Conservation (phyloP, 2,329 filamentous ascomycete species). For the Neocatenulostroma microsporum region DNA sequence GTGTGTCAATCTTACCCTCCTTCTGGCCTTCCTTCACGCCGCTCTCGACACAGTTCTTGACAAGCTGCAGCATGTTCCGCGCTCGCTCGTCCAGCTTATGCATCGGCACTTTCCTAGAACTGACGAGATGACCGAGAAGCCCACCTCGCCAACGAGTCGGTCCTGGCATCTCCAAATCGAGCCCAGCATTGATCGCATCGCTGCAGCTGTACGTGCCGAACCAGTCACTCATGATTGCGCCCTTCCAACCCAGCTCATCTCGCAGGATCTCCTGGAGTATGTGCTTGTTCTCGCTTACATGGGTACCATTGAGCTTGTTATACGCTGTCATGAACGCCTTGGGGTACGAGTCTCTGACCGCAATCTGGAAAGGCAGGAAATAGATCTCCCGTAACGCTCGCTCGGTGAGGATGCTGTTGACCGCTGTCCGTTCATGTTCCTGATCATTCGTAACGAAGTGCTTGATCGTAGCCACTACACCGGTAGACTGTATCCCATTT, state of each 20-base stretch:
- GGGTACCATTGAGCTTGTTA: conserved; percentile 65
- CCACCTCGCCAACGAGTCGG: conserved; percentile 49
- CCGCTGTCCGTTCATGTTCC: conserved; percentile 58
- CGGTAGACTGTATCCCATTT: conserved; percentile 60
- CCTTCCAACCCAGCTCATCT: conserved; percentile 59
- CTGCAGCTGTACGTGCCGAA: conserved; percentile 64
- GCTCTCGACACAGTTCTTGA: conserved; percentile 35
- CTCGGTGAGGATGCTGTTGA: conserved; percentile 58
- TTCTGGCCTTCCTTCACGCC: conserved; percentile 23
- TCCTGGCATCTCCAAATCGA: conserved; percentile 82
- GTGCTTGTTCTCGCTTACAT: conserved; percentile 57
- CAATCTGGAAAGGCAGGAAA: conserved; percentile 67
- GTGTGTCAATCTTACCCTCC: conserved; percentile 25
- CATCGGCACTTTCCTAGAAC: conserved; percentile 21
- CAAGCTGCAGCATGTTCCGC: conserved; percentile 52
- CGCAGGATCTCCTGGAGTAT: conserved; percentile 61
- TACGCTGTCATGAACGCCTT: conserved; percentile 67
- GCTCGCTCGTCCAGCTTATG: conserved; percentile 49
- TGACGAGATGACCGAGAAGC: conserved; percentile 23
- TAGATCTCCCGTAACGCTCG: conserved; percentile 62
- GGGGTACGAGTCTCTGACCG: conserved; percentile 60
- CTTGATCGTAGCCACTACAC: conserved; percentile 71
- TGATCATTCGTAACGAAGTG: conserved; percentile 69
- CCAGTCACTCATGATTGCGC: conserved; percentile 64
- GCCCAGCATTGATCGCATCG: conserved; percentile 59